Base-by-base conservation (phyloP, 805 yeast genomes). In the Wickerhamomyces queroliae region DNA sequence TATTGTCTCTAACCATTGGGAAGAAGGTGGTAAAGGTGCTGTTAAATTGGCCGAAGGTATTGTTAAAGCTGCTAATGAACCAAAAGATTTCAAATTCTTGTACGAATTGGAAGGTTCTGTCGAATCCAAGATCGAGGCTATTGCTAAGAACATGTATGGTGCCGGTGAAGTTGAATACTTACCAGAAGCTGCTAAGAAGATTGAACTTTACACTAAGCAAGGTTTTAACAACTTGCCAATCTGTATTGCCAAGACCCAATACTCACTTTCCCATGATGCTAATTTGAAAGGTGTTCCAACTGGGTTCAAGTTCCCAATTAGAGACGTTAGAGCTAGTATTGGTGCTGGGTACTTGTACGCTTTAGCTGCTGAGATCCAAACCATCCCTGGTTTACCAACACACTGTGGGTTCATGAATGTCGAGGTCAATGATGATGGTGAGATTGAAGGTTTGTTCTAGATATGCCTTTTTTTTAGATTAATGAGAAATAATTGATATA, bases 311-410 rank as follows among this genome's bases (percentile, higher is more conserved):
- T 85, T 91, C 61, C 98, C 99, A 37, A 88, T 91, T 53, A 78
- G 95, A 62, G 99, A 91, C 53, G 86, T 91, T 47, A 83, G 95
- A 64, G 90, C 91, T 30, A 83, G 95, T 27, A 86, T 87, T 40
- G 99, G 99, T 64, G 98, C 97, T 35, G 97, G 97, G 9, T 91
- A 91, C 66, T 72, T 91, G 59, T 93, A 91, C 58, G 98, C 98
- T 2, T 73, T 91, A 53, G 97, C 97, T 15, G 97, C 95, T 41
- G 95, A 91, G 64, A 91, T 91, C 55, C 89, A 84, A 82, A 91
- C 99, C 21, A 90, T 91, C 53, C 99, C 99, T 21, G 99, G 99
- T 44, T 70, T 91, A 58, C 95, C 97, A 41, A 91, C 98, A 9
- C 90, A 86, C 61, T 84, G 95, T 52, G 98, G 98, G 20, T 91